A percentile compares a stretch with the other conserved stretches of the same genome.
Conservation (phyloP, 2,329 filamentous ascomycete species). For the Mycogone perniciosa region DNA sequence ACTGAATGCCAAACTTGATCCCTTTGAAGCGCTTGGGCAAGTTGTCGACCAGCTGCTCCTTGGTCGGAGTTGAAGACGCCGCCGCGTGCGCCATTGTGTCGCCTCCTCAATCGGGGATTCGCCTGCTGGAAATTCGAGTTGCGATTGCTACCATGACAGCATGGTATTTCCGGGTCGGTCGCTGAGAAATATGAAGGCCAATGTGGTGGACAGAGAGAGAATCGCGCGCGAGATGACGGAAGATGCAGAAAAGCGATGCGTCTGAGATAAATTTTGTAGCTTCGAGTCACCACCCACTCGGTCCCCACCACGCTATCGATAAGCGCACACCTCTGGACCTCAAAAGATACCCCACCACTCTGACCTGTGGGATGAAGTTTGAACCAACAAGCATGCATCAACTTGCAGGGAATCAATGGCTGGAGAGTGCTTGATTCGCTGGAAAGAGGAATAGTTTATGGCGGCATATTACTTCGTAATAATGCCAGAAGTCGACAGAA, state of each 20-base stretch:
- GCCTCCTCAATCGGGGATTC: constrained; percentile 3
- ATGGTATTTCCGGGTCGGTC: constrained; percentile 1
- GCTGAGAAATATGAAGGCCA: not conserved
- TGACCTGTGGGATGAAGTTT: too few species aligned
- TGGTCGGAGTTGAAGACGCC: constrained; percentile 30
- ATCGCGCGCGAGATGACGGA: not conserved
- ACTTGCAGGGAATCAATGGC: too few species aligned
- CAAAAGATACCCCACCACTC: constrained; percentile 12
- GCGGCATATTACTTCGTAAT: too few species aligned
- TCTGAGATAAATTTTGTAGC: constrained; percentile 11
- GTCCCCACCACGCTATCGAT: constrained; percentile 23
- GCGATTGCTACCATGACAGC: constrained; percentile 4
- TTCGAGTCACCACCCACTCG: constrained; percentile 15
- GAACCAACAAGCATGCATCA: too few species aligned
- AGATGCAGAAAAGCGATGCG: not conserved
- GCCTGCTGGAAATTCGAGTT: not conserved
- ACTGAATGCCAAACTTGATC: constrained; percentile 92
- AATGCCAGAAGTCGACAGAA: too few species aligned
- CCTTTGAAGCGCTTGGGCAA: constrained; percentile 87
- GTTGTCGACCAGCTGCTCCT: constrained; percentile 85
- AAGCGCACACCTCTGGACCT: not conserved
- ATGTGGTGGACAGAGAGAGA: not conserved
- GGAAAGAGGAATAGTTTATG: too few species aligned
- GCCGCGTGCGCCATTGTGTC: constrained; percentile 12
- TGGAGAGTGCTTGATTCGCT: too few species aligned